Conservation (phyloP, 1,284 basidiomycete species). For the Rhodotorula sp. region DNA sequence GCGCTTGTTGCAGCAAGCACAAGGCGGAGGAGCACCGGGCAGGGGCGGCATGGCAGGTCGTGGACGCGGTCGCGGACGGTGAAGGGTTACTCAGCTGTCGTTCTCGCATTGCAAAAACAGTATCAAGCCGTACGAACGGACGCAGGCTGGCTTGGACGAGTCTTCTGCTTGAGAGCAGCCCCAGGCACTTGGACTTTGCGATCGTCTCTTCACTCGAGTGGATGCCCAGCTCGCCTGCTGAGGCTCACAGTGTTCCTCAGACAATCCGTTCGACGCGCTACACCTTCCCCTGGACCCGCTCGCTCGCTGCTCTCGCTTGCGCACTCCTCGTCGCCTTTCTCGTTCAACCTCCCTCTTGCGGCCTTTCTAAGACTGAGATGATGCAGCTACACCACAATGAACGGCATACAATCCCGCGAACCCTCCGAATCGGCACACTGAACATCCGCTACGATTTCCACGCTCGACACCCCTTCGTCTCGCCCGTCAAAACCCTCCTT, state of each 20-base stretch:
- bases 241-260: too few relatives aligned
- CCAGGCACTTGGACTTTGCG: too few relatives aligned
- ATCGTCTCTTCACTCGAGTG: too few relatives aligned
- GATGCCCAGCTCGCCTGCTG: too few relatives aligned
- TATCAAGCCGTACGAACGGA: too few relatives aligned
- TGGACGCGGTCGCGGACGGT: background rate
- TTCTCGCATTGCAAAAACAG: too few relatives aligned
- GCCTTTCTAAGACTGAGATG: too few relatives aligned
- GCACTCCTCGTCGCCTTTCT: background rate
- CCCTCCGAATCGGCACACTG: constrained; percentile 22
- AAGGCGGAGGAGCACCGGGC: background rate
- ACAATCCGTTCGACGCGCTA: background rate
- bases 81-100: background rate
- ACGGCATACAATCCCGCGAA: background rate
- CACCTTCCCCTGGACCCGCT: background rate
- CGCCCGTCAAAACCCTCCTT: background rate
- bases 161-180: too few relatives aligned
- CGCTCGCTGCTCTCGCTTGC: background rate
- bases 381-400: too few relatives aligned
- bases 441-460: constrained; percentile 34
- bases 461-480: constrained; percentile 5
- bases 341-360: too few relatives aligned
- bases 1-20: background rate
- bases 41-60: constrained; percentile 1
- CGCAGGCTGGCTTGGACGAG: too few relatives aligned